phyloP scores from a whole-genome alignment of 108 stramenopile genomes.

The Cafeteria roenbergensis region DNA sequence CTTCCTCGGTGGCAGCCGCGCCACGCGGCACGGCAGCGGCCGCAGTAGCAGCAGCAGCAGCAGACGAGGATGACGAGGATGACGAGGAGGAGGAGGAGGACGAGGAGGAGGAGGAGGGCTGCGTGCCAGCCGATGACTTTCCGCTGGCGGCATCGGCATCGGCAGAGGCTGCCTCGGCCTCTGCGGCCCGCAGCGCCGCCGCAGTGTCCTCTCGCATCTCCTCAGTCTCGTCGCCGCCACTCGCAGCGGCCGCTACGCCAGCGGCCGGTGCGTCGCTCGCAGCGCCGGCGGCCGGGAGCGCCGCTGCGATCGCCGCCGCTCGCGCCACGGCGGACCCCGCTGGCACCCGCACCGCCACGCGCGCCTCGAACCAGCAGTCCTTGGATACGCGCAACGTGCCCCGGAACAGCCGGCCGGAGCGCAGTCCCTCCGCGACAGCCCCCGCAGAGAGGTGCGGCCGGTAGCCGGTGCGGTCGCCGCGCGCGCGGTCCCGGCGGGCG shows the following conservation, averaged over 20 bases:
- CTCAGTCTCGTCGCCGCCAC: background rate
- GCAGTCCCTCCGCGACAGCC: conserved; percentile 25
- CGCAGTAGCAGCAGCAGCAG: no score
- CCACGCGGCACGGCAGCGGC: no score
- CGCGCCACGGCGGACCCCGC: no score
- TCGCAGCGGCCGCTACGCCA: background rate
- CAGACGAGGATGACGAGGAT: no score
- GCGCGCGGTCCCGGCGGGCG: background rate
- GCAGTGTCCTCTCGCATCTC: conserved; percentile 34
- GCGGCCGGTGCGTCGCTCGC: background rate
- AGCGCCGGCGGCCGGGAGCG: background rate
- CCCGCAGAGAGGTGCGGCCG: conserved; percentile 26
- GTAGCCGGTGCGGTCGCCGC: conserved; percentile 14
- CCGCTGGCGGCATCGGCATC: no score
- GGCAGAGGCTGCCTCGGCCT: no score
- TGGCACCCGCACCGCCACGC: conserved; percentile 24
- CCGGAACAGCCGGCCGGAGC: conserved; percentile 21
- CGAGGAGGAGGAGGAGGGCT: background rate
- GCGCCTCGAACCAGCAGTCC: conserved; percentile 20
- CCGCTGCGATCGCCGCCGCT: background rate
- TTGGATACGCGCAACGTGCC: conserved; percentile 28
- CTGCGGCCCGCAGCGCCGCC: no score
- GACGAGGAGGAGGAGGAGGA: background rate
- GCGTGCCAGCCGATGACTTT: background rate
- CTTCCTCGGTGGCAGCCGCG: no score